phyloP scores from a whole-genome alignment of 148 eudicot species.

The Rhododendron ovatum region DNA sequence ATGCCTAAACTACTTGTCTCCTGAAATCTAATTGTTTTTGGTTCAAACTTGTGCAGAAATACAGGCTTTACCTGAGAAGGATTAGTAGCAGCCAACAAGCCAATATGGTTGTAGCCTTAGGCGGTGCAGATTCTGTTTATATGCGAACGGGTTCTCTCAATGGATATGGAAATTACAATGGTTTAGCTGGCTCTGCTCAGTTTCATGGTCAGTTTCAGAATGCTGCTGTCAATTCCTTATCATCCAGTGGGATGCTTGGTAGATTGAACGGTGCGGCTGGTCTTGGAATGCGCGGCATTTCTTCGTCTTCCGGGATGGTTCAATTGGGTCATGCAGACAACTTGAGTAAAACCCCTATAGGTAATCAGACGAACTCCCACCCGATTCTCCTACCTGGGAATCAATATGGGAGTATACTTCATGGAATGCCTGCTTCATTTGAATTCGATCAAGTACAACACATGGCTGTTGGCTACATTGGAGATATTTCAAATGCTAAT shows the following conservation, averaged over 20 bases:
- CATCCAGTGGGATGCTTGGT: slow-evolving; percentile 35
- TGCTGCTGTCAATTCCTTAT: slow-evolving; percentile 32
- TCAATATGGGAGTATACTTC: slow-evolving; percentile 44
- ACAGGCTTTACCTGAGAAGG: slow-evolving; percentile 57
- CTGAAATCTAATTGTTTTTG: neutral
- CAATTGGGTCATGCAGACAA: slow-evolving; percentile 41
- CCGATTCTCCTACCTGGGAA: slow-evolving; percentile 22
- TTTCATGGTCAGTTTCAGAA: slow-evolving; percentile 21
- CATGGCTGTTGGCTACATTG: slow-evolving; percentile 10
- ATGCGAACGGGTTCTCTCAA: slow-evolving; percentile 33
- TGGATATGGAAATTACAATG: slow-evolving; percentile 26
- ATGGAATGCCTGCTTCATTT: slow-evolving; percentile 46
- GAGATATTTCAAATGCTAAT: slow-evolving; percentile 13
- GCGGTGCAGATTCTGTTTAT: slow-evolving; percentile 43
- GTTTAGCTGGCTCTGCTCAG: slow-evolving; percentile 26
- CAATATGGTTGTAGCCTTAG: slow-evolving; percentile 56
- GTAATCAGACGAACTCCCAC: slow-evolving; percentile 28
- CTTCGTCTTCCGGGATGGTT: slow-evolving; percentile 39
- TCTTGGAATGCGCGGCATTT: slow-evolving; percentile 35
- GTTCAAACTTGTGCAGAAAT: slow-evolving; percentile 40
- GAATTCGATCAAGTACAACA: slow-evolving; percentile 43
- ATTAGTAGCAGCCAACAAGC: slow-evolving; percentile 56
- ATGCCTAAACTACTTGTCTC: neutral
- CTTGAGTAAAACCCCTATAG: slow-evolving; percentile 22
- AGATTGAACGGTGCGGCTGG: slow-evolving; percentile 48